Evolutionary conservation across 345 rosid genomes (phyloP), one percentile per base, ranked within the genome.

Genomic region (Citrus sinensis): DNA sequence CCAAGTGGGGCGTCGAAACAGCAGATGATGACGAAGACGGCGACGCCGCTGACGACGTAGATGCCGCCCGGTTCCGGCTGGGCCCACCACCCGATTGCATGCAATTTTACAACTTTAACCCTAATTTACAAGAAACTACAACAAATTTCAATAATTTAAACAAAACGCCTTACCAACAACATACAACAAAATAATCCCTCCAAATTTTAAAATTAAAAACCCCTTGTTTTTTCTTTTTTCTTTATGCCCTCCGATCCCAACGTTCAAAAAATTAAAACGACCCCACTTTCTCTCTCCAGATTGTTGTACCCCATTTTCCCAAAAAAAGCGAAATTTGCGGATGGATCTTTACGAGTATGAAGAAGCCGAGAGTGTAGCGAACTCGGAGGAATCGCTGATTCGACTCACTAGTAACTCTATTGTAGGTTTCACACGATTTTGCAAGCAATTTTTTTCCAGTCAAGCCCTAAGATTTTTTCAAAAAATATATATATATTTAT

Each of bases 1-100:
- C 92, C 39, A 90, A 77, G 54, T 87, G 95, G 39, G 90, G 88
- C 7, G 90, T 88, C 24, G 94, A 93, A 59, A 91, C 98, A 30
- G 98, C 94, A 11, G 99, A 95, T 6, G 99, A 92, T 1, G 99
- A 94, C 17, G 99, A 96, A 60, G 99, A 84, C n/a, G 99, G 95
- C 68, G 99, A 91, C 24, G 98, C 94, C 34, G 98, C 97, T 29
- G 98, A 90, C 46, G 99, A 92, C 40, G 94, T 90, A 81, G 98
- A 88, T 2, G 94, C 87, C 39, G 97, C 89, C 87, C 98, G 92
- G 55, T 90, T 93, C 74, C 97, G 94, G 86, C 91, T 73, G 86
- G 98, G 87, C 73, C 95, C 98, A 82, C 89, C 93, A 37, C 90
- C 94, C 75, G 99, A 89, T 83, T 94, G 98, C 97, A 95, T 96